Percentiles rank a stretch among this genome's conserved stretches.
Conservation (phyloP, 2,329 filamentous ascomycete species). For the Phyllosticta ampelicida region DNA sequence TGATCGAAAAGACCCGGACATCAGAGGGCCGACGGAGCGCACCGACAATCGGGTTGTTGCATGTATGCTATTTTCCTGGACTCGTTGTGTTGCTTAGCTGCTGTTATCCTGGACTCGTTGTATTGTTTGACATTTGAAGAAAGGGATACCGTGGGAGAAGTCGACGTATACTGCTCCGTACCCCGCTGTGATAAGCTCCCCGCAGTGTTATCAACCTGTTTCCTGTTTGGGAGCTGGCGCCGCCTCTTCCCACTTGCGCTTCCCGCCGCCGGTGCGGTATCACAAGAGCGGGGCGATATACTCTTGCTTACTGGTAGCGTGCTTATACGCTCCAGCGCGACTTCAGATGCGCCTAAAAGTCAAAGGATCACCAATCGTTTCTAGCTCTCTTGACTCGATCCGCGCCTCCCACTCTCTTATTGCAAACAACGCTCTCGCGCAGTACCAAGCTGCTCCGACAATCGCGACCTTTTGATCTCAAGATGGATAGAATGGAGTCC, state of each 20-base stretch:
- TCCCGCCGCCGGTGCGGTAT: not conserved
- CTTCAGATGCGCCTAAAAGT: not conserved
- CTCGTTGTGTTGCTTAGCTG: not conserved
- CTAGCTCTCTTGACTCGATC: not conserved
- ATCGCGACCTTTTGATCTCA: not conserved
- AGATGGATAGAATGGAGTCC: not conserved
- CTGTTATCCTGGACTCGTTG: not conserved
- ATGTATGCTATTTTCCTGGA: not conserved
- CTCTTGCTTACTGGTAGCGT: not conserved
- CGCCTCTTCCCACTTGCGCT: not conserved
- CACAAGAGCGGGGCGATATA: not conserved
- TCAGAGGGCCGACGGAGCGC: not conserved
- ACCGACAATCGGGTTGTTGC: not conserved
- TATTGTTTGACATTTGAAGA: not conserved
- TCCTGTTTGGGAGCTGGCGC: slow-evolving; percentile 1
- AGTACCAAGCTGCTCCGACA: not conserved
- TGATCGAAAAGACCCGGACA: not conserved
- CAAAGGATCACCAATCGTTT: not conserved
- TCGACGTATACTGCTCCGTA: not conserved
- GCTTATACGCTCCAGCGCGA: not conserved
- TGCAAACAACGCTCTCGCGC: not conserved
- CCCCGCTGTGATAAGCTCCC: slow-evolving; percentile 6
- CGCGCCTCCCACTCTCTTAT: not conserved
- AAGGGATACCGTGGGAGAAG: no score
- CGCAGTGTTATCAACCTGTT: slow-evolving; percentile 6